Base-by-base conservation (phyloP, 805 yeast genomes). In the Wickerhamiella kurtzmanii region DNA sequence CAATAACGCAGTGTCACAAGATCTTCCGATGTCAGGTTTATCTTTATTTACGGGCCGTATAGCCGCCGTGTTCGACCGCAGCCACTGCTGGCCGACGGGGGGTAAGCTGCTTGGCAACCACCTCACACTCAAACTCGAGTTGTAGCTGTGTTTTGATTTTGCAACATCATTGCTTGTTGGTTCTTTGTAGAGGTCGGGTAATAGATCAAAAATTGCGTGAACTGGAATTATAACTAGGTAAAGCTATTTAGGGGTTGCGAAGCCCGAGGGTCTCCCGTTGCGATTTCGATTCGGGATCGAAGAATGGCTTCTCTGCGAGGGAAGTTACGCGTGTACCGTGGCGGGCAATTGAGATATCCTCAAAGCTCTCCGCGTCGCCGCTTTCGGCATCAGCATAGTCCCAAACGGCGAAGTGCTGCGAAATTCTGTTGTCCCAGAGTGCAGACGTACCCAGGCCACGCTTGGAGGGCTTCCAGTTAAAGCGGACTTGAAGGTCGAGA, bases 261-360 rank as follows among this genome's bases (percentile, higher is more conserved):
- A 52, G 43, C 13, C 41, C 41, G 32, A 51, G 46, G 2, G 53
- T 45, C 25, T 48, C 46, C 19, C 53, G 58, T 50, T 51, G 58
- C 19, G 59, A 54, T 35, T 53, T 44, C 39, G 58, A 55, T 41
- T 63, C 57, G 22, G 69, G 67, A 53, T 74, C 77, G 56, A 68
- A 75, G 61, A 46, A 68, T 2, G 80, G 81, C 44, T 62, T 56
- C 51, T 76, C 79, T 18, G 76, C 80, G 50, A 76, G 65, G 0
- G 78, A 60, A 0, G 75, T 72, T 28, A 71, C 74, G 54, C 80
- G 71, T 9, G 73, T 70, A 35, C 75, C 79, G 51, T 74, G 79
- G 37, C 59, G 58, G 16, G 53, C 44, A 19, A 48, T 37, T 2
- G 28, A 25, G 5, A 28, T 28, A 36, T 44, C 48, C 44, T 48